Conservation (phyloP, 2,329 filamentous ascomycete species). For the Lecanicillium sp. region DNA sequence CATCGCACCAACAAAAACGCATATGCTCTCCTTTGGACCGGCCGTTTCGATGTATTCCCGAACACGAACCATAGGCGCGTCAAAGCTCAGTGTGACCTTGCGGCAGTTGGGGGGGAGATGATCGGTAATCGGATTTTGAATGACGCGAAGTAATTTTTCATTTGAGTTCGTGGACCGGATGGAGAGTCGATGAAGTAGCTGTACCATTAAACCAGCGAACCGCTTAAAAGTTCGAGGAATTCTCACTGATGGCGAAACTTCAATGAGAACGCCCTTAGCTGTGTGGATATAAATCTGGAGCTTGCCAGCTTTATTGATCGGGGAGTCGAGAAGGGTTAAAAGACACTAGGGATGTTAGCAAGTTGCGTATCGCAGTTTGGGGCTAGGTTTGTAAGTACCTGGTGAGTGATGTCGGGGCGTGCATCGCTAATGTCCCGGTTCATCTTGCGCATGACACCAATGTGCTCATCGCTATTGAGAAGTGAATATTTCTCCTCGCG, state of each 20-base stretch:
- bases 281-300: constrained; percentile 99
- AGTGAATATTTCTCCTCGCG: constrained; percentile 95
- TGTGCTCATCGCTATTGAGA: constrained; percentile 98
- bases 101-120: constrained; percentile 95
- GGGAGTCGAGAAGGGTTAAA: constrained; percentile 92
- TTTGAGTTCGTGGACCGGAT: constrained; percentile 96
- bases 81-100: constrained; percentile 94
- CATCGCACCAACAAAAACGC: constrained; percentile 97
- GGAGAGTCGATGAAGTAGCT: constrained; percentile 88
- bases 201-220: constrained; percentile 97
- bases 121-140: constrained; percentile 96
- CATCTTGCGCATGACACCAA: constrained; percentile 99
- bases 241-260: constrained; percentile 95
- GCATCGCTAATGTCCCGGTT: constrained; percentile 97
- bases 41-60: constrained; percentile 81
- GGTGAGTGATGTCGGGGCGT: constrained; percentile 94
- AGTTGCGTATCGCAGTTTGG: not conserved
- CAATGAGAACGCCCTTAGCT: constrained; percentile 92
- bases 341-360: constrained; percentile 61
- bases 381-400: constrained; percentile 50
- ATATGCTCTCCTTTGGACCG: constrained; percentile 80
- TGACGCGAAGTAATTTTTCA: constrained; percentile 94
- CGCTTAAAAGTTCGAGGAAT: constrained; percentile 98
- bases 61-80: constrained; percentile 78
- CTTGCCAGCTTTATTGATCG: constrained; percentile 95